phyloP scores from a whole-genome alignment of 495 filamentous ascomycete genomes.

The Evansstolkia leycettana region DNA sequence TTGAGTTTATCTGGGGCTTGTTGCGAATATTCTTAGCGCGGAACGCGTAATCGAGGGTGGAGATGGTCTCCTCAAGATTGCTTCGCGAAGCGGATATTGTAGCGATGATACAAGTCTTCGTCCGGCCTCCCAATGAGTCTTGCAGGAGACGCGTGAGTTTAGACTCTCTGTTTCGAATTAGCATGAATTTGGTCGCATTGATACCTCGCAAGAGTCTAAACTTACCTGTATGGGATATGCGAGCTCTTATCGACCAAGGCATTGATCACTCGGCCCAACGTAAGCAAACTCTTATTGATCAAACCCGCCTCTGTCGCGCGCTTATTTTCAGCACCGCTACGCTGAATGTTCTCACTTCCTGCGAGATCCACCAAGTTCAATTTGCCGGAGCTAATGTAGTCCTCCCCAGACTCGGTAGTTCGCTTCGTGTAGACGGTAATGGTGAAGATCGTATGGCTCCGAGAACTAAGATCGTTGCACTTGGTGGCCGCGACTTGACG shows the following conservation, averaged over 20 bases:
- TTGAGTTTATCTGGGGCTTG: slow-evolving; percentile 88
- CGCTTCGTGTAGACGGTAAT: slow-evolving; percentile 81
- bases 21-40: slow-evolving; percentile 97
- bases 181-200: not conserved
- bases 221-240: slow-evolving; percentile 74
- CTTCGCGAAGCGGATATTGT: slow-evolving; percentile 88
- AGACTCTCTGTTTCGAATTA: slow-evolving; percentile 50
- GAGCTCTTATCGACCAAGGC: slow-evolving; percentile 81
- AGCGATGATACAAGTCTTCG: slow-evolving; percentile 97
- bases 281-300: slow-evolving; percentile 96
- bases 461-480: slow-evolving; percentile 92
- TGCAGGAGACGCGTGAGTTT: slow-evolving; percentile 91
- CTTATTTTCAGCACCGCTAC: slow-evolving; percentile 95
- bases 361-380: slow-evolving; percentile 93
- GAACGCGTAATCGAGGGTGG: slow-evolving; percentile 93
- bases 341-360: slow-evolving; percentile 93
- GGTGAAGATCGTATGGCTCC: slow-evolving; percentile 94
- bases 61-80: slow-evolving; percentile 96
- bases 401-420: slow-evolving; percentile 69
- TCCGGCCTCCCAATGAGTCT: slow-evolving; percentile 89
- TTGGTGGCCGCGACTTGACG: slow-evolving; percentile 96
- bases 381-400: slow-evolving; percentile 87
- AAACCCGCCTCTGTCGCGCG: slow-evolving; percentile 88
- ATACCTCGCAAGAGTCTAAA: too few species aligned
- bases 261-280: slow-evolving; percentile 93